Conservation (phyloP, 495 filamentous ascomycete genomes). For the Daldinia childiae region DNA sequence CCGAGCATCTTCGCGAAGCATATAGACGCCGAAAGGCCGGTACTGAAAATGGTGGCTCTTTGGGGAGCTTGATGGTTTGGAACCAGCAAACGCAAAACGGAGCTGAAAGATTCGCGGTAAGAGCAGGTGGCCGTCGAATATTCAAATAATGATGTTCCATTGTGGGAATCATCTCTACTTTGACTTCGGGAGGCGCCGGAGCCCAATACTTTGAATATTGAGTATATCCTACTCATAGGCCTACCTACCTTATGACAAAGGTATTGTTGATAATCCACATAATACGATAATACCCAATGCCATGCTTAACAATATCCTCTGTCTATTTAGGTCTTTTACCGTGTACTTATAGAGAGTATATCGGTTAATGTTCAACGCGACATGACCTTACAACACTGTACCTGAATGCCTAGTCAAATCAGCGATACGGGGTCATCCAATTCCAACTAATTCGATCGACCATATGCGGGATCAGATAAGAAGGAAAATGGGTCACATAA, state of each 20-base stretch:
- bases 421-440: too few species aligned
- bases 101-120: conserved; percentile 67
- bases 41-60: conserved; percentile 71
- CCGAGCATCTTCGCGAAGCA: conserved; percentile 84
- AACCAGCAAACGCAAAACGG: conserved; percentile 68
- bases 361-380: too few species aligned
- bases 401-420: too few species aligned
- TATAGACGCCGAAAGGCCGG: conserved; percentile 74
- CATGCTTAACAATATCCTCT: background rate
- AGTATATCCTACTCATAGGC: background rate
- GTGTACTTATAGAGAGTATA: background rate
- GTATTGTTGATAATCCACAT: background rate
- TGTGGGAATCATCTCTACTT: background rate
- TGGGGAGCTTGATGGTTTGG: conserved; percentile 76
- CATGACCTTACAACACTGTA: too few species aligned
- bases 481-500: too few species aligned
- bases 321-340: background rate
- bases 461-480: too few species aligned
- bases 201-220: background rate
- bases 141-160: conserved; percentile 61
- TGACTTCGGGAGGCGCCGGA: background rate
- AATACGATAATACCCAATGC: background rate
- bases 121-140: conserved; percentile 69
- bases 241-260: background rate
- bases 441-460: too few species aligned